These are phyloP conservation scores for Fusarium pseudograminearum DNA, from an alignment of 2,329 filamentous ascomycete genomes.

Conservation along the genomic window DNA sequence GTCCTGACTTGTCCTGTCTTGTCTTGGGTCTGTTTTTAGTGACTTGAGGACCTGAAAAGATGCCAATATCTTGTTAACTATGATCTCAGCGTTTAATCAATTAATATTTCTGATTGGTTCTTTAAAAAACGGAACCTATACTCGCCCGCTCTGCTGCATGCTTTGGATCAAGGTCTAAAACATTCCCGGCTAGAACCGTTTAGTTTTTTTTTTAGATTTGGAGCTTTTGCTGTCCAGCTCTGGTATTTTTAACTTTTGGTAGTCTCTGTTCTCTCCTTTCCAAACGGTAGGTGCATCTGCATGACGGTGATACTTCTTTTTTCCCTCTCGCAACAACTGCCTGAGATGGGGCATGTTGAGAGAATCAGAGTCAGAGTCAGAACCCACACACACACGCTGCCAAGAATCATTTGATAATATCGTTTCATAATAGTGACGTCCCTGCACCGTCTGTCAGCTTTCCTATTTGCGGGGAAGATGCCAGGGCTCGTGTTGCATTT, in stretches of 20 bases:
- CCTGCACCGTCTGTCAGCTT: neutral
- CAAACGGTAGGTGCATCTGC: neutral
- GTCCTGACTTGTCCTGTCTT: neutral
- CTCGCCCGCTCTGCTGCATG: constrained; percentile 3
- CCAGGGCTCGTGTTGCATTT: constrained; percentile 1
- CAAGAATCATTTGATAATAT: constrained; percentile 1
- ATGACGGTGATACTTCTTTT: constrained; percentile 25
- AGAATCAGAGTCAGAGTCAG: neutral
- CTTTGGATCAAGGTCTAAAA: neutral
- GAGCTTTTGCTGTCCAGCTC: neutral
- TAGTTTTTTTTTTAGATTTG: neutral
- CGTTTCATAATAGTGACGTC: constrained; percentile 34
- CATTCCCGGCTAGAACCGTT: constrained; percentile 11
- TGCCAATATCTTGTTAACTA: neutral
- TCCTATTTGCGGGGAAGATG: constrained; percentile 9
- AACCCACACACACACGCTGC: constrained; percentile 1
- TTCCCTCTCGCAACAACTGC: neutral
- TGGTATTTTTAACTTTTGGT: constrained; percentile 25
- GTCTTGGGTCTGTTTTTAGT: constrained; percentile 17
- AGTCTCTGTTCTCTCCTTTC: neutral
- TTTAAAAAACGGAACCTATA: constrained; percentile 4
- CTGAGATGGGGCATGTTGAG: neutral
- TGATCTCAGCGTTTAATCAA: constrained; percentile 1
- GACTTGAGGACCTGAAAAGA: neutral
- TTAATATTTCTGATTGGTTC: neutral